phyloP scores from a whole-genome alignment of 2,329 filamentous ascomycete genomes.

The Xylariaceae sp. region DNA sequence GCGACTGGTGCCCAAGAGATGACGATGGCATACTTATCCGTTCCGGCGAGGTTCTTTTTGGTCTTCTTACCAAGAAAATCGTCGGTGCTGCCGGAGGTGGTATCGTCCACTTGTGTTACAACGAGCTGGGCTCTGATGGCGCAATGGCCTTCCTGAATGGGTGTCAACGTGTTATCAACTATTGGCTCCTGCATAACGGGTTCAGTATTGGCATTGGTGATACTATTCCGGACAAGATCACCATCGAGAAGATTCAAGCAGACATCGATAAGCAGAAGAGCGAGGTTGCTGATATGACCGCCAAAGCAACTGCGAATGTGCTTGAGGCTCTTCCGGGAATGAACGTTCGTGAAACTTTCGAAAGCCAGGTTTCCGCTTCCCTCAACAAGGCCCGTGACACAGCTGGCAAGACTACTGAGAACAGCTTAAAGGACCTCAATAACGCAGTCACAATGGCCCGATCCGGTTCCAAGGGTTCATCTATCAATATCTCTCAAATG shows the following conservation, averaged over 20 bases:
- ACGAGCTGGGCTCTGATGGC: conserved; percentile 80
- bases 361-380: conserved; percentile 91
- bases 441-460: conserved; percentile 95
- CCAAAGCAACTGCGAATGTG: conserved; percentile 75
- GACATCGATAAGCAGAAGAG: conserved; percentile 79
- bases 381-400: conserved; percentile 95
- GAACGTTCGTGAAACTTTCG: conserved; percentile 97
- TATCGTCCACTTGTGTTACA: conserved; percentile 94
- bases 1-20: conserved; percentile 53
- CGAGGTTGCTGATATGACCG: conserved; percentile 72
- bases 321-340: conserved; percentile 95
- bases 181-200: conserved; percentile 94
- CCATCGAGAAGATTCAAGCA: conserved; percentile 78
- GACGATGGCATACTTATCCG: conserved; percentile 82
- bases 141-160: conserved; percentile 96
- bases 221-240: conserved; percentile 84
- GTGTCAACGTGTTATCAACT: conserved; percentile 89
- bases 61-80: conserved; percentile 87
- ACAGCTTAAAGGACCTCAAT: conserved; percentile 91
- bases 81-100: conserved; percentile 87
- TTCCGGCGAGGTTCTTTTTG: conserved; percentile 84
- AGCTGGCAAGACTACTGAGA: conserved; percentile 87
- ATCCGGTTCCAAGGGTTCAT: conserved; percentile 96
- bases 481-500: conserved; percentile 99
- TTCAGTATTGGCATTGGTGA: conserved; percentile 99